phyloP scores from a whole-genome alignment of 495 filamentous ascomycete genomes.

The Corynascus novoguineensis region DNA sequence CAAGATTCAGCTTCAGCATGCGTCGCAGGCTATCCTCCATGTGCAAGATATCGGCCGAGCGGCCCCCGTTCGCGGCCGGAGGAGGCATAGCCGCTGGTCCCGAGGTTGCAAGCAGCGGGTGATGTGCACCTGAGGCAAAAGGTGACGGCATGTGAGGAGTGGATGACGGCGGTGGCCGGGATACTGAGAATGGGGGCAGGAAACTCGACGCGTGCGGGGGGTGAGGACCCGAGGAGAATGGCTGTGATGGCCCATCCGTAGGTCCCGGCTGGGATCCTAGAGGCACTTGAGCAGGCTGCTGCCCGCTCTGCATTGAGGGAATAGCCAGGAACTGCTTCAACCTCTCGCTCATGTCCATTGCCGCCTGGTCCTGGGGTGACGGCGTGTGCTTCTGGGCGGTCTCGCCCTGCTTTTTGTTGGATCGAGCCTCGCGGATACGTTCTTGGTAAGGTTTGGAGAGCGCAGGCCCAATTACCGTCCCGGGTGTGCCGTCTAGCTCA shows the following conservation, averaged over 20 bases:
- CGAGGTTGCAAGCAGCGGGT: constrained; percentile 1
- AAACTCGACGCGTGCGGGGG: neutral
- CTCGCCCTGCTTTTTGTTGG: constrained; percentile 22
- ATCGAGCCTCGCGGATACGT: constrained; percentile 53
- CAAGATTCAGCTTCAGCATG: constrained; percentile 41
- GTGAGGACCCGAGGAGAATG: neutral
- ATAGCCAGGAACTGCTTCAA: constrained; percentile 33
- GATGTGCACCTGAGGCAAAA: neutral
- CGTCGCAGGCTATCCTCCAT: constrained; percentile 49
- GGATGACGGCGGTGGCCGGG: neutral
- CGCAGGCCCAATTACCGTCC: constrained; percentile 52
- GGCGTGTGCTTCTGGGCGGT: constrained; percentile 3
- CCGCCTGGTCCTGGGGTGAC: constrained; percentile 13
- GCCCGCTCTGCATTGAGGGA: neutral
- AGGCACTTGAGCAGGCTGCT: neutral
- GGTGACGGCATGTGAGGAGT: neutral
- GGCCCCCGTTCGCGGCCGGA: neutral
- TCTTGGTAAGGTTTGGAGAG: constrained; percentile 65
- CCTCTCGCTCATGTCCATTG: constrained; percentile 25
- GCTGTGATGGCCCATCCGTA: neutral
- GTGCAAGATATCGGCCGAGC: constrained; percentile 32
- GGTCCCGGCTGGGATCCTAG: neutral
- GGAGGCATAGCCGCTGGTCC: neutral
- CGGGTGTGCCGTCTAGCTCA: constrained; percentile 57
- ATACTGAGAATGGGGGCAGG: neutral